Percentiles rank a stretch among this genome's conserved stretches.
phyloP scores from a whole-genome alignment of 768 basidiomycete species.

The Russula griseocarnosa region DNA sequence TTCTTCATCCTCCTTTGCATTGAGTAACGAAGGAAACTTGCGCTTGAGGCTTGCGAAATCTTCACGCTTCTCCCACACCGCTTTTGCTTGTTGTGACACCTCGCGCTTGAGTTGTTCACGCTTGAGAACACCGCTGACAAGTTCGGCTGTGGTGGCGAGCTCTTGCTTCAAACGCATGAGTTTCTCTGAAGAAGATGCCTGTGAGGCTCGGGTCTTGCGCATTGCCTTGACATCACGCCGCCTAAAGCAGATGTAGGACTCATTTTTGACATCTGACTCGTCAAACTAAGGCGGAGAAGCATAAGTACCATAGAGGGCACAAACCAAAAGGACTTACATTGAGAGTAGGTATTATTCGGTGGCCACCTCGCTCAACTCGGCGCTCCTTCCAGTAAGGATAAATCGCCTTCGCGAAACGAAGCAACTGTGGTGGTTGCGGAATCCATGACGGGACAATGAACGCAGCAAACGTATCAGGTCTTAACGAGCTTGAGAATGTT shows the following conservation, averaged over 20 bases:
- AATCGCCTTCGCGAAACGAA: slow-evolving; percentile 64
- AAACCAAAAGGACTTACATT: slow-evolving; percentile 57
- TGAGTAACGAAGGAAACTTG: slow-evolving; percentile 56
- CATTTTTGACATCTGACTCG: slow-evolving; percentile 83
- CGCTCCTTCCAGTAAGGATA: slow-evolving; percentile 92
- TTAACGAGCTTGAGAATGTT: slow-evolving; percentile 56
- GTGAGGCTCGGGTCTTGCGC: slow-evolving; percentile 90
- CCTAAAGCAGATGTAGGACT: slow-evolving; percentile 97
- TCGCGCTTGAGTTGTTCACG: slow-evolving; percentile 80
- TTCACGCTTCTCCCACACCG: slow-evolving; percentile 76
- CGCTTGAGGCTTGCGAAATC: slow-evolving; percentile 77
- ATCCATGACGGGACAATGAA: slow-evolving; percentile 66
- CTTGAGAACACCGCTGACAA: slow-evolving; percentile 61
- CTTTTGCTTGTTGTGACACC: slow-evolving; percentile 49
- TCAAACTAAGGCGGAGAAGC: slow-evolving; percentile 53
- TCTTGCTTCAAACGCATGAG: slow-evolving; percentile 77
- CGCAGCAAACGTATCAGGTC: slow-evolving; percentile 61
- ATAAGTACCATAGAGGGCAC: neutral
- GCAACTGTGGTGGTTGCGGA: slow-evolving; percentile 56
- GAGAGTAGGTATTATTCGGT: slow-evolving; percentile 78
- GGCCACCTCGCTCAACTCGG: slow-evolving; percentile 72
- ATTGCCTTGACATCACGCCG: slow-evolving; percentile 90
- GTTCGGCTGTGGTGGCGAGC: slow-evolving; percentile 63
- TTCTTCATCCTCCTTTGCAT: slow-evolving; percentile 63
- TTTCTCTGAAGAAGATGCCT: slow-evolving; percentile 85